Percentiles rank a stretch among this genome's conserved stretches.
phyloP scores from a whole-genome alignment of 495 filamentous ascomycete genomes.

The Podospora tetraspora region DNA sequence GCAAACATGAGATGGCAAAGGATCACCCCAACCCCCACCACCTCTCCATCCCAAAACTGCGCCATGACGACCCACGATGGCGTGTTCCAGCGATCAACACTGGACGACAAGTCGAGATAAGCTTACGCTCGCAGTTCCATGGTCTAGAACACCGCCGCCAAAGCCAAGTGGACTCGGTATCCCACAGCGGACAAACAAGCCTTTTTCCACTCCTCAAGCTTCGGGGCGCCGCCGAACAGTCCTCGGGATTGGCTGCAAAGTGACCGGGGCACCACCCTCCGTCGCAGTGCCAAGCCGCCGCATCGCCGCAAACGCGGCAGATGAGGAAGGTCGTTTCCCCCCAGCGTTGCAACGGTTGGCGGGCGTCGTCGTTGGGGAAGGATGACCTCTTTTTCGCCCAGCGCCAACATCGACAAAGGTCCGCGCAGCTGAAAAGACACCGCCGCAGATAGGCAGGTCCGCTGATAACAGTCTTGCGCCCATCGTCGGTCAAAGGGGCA shows the following conservation, averaged over 20 bases:
- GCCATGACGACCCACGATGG: not conserved
- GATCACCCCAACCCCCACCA: not conserved
- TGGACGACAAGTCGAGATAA: not conserved
- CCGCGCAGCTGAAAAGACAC: not conserved
- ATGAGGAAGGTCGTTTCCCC: conserved; percentile 12
- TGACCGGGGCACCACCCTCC: not conserved
- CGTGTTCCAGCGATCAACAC: not conserved
- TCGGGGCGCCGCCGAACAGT: not conserved
- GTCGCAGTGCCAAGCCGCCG: conserved; percentile 9
- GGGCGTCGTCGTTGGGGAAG: not conserved
- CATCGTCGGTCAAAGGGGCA: not conserved
- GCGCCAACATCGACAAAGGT: not conserved
- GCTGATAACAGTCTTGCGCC: not conserved
- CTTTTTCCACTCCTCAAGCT: not conserved
- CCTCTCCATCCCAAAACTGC: too few relatives aligned
- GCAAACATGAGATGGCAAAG: not conserved
- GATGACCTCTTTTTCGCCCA: not conserved
- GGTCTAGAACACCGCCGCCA: not conserved
- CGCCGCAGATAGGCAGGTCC: not conserved
- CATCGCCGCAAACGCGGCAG: conserved; percentile 4
- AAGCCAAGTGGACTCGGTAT: not conserved
- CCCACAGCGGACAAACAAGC: not conserved
- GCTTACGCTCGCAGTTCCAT: not conserved
- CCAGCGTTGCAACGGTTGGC: not conserved
- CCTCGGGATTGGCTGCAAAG: not conserved